phyloP scores from a whole-genome alignment of 2,329 filamentous ascomycete genomes.

The Cladophialophora chaetospira region DNA sequence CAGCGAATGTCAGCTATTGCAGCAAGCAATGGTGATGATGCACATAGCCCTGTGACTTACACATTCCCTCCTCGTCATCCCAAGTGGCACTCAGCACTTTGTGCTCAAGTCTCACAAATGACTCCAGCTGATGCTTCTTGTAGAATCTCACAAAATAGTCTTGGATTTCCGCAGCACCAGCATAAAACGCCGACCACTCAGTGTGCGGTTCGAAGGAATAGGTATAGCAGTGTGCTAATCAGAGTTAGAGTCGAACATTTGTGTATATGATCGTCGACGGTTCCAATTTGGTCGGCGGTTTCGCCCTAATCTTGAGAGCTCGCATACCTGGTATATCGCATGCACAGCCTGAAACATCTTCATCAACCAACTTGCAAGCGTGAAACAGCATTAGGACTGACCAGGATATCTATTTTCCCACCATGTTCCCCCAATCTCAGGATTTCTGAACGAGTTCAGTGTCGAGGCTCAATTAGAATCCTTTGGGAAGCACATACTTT shows the following conservation, averaged over 20 bases:
- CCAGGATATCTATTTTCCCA: slow-evolving; percentile 36
- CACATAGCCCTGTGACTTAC: too few species aligned
- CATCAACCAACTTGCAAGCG: too few species aligned
- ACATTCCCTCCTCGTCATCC: background rate
- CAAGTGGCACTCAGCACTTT: background rate
- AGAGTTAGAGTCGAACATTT: too few species aligned
- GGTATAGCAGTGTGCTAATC: background rate
- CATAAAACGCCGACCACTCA: slow-evolving; percentile 33
- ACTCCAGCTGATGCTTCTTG: slow-evolving; percentile 17
- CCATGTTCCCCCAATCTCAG: slow-evolving; percentile 37
- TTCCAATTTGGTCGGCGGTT: background rate
- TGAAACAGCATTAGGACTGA: too few species aligned
- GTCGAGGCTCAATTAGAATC: background rate
- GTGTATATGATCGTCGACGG: too few species aligned
- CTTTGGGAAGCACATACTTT: background rate
- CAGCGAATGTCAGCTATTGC: too few species aligned
- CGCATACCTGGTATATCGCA: slow-evolving; percentile 1
- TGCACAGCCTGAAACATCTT: slow-evolving; percentile 1
- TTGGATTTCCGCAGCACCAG: slow-evolving; percentile 30
- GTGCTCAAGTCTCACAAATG: background rate
- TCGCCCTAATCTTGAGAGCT: background rate
- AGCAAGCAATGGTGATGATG: too few species aligned
- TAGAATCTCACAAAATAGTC: slow-evolving; percentile 33
- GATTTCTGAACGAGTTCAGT: slow-evolving; percentile 25
- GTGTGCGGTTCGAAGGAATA: slow-evolving; percentile 23